Conservation (phyloP, 495 filamentous ascomycete species). For the Penicillium antarcticum region DNA sequence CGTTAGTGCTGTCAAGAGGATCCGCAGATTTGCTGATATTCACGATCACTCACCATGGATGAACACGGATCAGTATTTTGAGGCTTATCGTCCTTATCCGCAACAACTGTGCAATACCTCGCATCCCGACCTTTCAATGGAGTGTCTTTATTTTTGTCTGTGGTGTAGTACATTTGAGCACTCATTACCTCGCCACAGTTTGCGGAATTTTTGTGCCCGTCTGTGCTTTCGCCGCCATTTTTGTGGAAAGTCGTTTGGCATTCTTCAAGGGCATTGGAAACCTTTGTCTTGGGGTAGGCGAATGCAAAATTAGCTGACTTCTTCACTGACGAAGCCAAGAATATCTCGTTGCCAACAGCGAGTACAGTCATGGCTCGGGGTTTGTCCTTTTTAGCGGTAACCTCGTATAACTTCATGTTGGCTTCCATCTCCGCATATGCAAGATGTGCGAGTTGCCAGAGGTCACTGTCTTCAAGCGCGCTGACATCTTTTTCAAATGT, state of each 20-base stretch:
- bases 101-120: not conserved
- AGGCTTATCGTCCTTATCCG: not conserved
- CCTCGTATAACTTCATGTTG: constrained; percentile 3
- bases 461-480: constrained; percentile 1
- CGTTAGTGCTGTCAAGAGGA: not conserved
- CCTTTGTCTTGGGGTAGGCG: not conserved
- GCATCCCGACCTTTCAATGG: not conserved
- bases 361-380: constrained; percentile 9
- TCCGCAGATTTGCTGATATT: not conserved
- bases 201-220: not conserved
- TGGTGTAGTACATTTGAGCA: constrained; percentile 10
- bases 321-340: constrained; percentile 11
- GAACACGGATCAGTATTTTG: not conserved
- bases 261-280: constrained; percentile 1
- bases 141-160: not conserved
- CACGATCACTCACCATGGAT: not conserved
- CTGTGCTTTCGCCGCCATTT: not conserved
- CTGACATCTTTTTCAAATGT: constrained; percentile 4
- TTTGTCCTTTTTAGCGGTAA: not conserved
- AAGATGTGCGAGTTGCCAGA: constrained; percentile 10
- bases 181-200: constrained; percentile 12
- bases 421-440: constrained; percentile 1
- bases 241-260: constrained; percentile 4
- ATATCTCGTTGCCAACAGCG: constrained; percentile 10
- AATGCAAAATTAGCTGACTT: constrained; percentile 1